phyloP scores from a whole-genome alignment of 2,329 filamentous ascomycete genomes.

The Trichophyton mentagrophytes region DNA sequence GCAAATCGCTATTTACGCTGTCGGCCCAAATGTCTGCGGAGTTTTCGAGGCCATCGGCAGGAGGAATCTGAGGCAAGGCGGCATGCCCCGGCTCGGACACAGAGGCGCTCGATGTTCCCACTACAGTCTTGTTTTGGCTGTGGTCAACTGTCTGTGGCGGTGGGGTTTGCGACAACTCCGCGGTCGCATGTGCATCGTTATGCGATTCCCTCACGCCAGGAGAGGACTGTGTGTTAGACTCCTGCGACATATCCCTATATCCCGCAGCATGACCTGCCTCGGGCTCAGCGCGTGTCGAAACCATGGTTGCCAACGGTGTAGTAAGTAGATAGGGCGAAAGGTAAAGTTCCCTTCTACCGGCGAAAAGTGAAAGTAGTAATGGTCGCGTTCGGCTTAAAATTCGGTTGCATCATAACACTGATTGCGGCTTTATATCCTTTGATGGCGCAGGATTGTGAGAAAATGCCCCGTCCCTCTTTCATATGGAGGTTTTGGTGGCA shows the following conservation, averaged over 20 bases:
- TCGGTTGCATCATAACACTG: neutral
- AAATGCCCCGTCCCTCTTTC: neutral
- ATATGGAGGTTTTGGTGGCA: neutral
- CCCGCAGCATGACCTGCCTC: neutral
- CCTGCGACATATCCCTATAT: neutral
- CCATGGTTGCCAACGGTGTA: neutral
- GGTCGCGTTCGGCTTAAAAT: neutral
- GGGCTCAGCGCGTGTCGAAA: neutral
- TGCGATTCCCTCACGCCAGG: neutral
- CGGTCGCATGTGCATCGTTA: neutral
- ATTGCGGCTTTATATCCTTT: neutral
- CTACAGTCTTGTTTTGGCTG: neutral
- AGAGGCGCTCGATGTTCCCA: neutral
- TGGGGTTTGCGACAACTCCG: neutral
- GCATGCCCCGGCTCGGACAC: too few relatives aligned
- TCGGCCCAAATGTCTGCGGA: neutral
- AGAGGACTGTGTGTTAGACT: neutral
- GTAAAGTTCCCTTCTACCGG: neutral
- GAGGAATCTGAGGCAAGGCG: neutral
- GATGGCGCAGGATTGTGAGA: neutral
- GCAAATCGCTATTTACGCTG: neutral
- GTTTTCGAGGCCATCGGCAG: neutral
- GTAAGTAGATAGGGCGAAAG: too few relatives aligned
- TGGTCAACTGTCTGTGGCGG: neutral
- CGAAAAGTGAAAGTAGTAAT: neutral